These are phyloP conservation scores for Bothriochloa decipiens DNA, from an alignment of 176 grass and related monocot species.

Conservation along the genomic window DNA sequence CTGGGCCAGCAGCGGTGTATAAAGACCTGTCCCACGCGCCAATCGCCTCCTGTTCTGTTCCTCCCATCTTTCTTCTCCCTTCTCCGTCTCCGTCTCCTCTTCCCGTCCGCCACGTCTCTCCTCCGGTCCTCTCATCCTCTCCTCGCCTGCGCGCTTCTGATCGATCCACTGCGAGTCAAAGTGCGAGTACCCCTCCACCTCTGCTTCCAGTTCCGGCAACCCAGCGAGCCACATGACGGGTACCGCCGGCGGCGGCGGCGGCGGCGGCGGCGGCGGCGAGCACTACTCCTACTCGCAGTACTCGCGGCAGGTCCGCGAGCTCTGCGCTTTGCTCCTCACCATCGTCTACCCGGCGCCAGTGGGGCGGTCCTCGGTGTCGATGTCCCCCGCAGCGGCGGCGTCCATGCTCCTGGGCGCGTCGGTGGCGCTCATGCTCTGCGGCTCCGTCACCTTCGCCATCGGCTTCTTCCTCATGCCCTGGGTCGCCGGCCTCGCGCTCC, in stretches of 20 bases:
- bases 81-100: not conserved
- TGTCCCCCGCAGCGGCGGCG: conserved; percentile 51
- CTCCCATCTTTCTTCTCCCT: not conserved
- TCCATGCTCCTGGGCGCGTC: conserved; percentile 76
- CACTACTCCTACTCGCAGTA: conserved; percentile 55
- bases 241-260: conserved; percentile 25
- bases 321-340: conserved; percentile 63
- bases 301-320: conserved; percentile 61
- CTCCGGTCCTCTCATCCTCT: not conserved
- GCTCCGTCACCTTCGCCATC: conserved; percentile 82
- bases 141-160: not conserved
- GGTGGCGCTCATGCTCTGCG: conserved; percentile 84
- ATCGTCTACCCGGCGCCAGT: conserved; percentile 33
- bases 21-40: conserved; percentile 23
- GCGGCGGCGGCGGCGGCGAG: conserved; percentile 36
- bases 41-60: not conserved
- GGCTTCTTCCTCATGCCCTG: conserved; percentile 88
- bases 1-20: conserved; percentile 19
- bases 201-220: not conserved
- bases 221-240: conserved; percentile 33
- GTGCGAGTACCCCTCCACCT: not conserved
- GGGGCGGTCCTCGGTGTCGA: not conserved
- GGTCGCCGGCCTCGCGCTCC: conserved; percentile 68
- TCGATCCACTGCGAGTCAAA: not conserved
- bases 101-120: not conserved